Evolutionary conservation across 768 basidiomycete genomes (phyloP).

Genomic region (Phanerochaete carnosa): DNA sequence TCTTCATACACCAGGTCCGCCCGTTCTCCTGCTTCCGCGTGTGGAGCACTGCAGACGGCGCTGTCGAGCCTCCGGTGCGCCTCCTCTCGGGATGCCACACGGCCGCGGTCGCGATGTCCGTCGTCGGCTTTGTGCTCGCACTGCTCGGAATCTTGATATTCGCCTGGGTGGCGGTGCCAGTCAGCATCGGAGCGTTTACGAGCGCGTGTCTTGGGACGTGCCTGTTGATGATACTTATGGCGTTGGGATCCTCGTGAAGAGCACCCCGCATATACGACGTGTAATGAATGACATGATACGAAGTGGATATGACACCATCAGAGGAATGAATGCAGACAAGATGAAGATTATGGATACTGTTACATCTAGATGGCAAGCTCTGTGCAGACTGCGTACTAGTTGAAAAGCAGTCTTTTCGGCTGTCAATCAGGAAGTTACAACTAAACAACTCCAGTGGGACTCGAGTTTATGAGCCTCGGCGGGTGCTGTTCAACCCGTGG

Average conservation of each 20-base stretch:
- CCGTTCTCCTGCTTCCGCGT: slow-evolving; percentile 14
- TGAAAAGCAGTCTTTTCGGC: too few species aligned
- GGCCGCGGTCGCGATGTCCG: slow-evolving; percentile 17
- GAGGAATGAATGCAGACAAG: too few species aligned
- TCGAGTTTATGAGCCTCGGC: too few species aligned
- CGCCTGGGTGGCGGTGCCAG: slow-evolving; percentile 22
- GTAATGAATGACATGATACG: background rate
- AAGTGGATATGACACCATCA: too few species aligned
- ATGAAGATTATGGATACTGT: too few species aligned
- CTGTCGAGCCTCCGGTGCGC: slow-evolving; percentile 13
- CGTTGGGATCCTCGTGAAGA: slow-evolving; percentile 6
- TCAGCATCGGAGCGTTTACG: slow-evolving; percentile 18
- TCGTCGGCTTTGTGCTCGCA: slow-evolving; percentile 16
- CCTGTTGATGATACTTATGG: slow-evolving; percentile 5
- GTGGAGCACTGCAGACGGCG: background rate
- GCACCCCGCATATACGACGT: background rate
- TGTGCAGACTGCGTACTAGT: too few species aligned
- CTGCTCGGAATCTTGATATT: slow-evolving; percentile 20
- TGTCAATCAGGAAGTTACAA: too few species aligned
- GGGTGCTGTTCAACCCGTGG: too few species aligned
- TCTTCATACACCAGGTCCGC: slow-evolving; percentile 17
- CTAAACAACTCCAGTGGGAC: too few species aligned
- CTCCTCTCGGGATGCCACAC: slow-evolving; percentile 21
- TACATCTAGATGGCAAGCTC: too few species aligned
- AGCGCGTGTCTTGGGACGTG: slow-evolving; percentile 23